phyloP scores from a whole-genome alignment of 306 rosid species.

The Bauhinia variegata region DNA sequence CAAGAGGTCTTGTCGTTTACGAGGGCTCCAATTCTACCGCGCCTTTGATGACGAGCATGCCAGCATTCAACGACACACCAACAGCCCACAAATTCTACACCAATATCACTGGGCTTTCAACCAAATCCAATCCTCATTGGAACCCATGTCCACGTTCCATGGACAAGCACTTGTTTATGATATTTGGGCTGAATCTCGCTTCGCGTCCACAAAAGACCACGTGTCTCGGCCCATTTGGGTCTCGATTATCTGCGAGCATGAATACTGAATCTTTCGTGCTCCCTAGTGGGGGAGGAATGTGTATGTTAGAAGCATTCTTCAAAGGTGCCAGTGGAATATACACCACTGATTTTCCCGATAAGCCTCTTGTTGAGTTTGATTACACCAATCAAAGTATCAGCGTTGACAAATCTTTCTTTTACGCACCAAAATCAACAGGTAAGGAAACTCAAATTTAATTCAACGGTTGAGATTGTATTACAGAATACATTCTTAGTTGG shows the following conservation, averaged over 20 bases:
- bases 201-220: too few relatives aligned
- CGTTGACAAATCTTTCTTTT: too few relatives aligned
- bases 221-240: slow-evolving; percentile 19
- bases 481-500: slow-evolving; percentile 32
- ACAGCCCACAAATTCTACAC: slow-evolving; percentile 49
- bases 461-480: slow-evolving; percentile 51
- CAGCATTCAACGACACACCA: slow-evolving; percentile 41
- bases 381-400: too few relatives aligned
- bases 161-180: slow-evolving; percentile 59
- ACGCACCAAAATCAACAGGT: slow-evolving; percentile 47
- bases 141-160: slow-evolving; percentile 51
- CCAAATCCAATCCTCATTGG: slow-evolving; percentile 56
- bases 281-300: slow-evolving; percentile 25
- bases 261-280: slow-evolving; percentile 52
- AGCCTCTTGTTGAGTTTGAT: too few relatives aligned
- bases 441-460: slow-evolving; percentile 48
- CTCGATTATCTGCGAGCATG: slow-evolving; percentile 50
- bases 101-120: slow-evolving; percentile 39
- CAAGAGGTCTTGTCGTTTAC: slow-evolving; percentile 49
- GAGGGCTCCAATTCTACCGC: background rate
- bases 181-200: slow-evolving; percentile 39
- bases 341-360: too few relatives aligned
- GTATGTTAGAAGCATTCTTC: too few relatives aligned
- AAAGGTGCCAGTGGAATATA: too few relatives aligned
- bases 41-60: slow-evolving; percentile 48